Conservation (phyloP, 2,329 filamentous ascomycete species). For the Fusarium odoratissimum region DNA sequence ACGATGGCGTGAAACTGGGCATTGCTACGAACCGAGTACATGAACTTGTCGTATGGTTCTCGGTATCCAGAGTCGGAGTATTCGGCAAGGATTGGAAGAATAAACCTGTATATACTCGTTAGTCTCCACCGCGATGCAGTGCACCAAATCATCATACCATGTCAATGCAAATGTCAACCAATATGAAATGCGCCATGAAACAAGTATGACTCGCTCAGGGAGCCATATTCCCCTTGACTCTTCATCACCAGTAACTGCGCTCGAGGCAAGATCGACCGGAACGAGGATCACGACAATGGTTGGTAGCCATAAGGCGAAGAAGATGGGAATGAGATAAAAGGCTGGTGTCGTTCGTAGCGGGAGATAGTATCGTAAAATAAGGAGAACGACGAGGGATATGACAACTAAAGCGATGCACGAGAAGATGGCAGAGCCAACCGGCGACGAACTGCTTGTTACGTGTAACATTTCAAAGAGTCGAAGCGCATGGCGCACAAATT, state of each 20-base stretch:
- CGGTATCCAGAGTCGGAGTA: slow-evolving; percentile 95
- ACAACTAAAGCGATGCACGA: slow-evolving; percentile 76
- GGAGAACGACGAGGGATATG: slow-evolving; percentile 81
- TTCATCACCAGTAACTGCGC: slow-evolving; percentile 77
- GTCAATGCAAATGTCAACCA: slow-evolving; percentile 97
- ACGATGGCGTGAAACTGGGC: slow-evolving; percentile 88
- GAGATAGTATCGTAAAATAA: slow-evolving; percentile 89
- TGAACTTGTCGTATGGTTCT: slow-evolving; percentile 81
- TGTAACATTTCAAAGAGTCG: slow-evolving; percentile 60
- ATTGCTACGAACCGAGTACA: slow-evolving; percentile 89
- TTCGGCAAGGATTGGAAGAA: slow-evolving; percentile 92
- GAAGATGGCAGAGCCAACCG: slow-evolving; percentile 84
- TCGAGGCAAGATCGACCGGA: slow-evolving; percentile 94
- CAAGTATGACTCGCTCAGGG: slow-evolving; percentile 78
- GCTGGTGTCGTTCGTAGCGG: slow-evolving; percentile 90
- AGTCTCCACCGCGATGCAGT: slow-evolving; percentile 10
- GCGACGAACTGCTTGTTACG: slow-evolving; percentile 65
- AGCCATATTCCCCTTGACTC: slow-evolving; percentile 87
- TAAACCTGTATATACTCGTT: slow-evolving; percentile 68
- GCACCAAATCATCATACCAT: slow-evolving; percentile 69
- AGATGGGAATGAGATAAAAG: slow-evolving; percentile 91
- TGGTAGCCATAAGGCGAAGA: slow-evolving; percentile 93
- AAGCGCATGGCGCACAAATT: slow-evolving; percentile 45
- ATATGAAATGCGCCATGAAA: slow-evolving; percentile 95
- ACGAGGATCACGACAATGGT: slow-evolving; percentile 92